Conservation (phyloP, 2,329 filamentous ascomycete genomes). For the Aureobasidium lini region DNA sequence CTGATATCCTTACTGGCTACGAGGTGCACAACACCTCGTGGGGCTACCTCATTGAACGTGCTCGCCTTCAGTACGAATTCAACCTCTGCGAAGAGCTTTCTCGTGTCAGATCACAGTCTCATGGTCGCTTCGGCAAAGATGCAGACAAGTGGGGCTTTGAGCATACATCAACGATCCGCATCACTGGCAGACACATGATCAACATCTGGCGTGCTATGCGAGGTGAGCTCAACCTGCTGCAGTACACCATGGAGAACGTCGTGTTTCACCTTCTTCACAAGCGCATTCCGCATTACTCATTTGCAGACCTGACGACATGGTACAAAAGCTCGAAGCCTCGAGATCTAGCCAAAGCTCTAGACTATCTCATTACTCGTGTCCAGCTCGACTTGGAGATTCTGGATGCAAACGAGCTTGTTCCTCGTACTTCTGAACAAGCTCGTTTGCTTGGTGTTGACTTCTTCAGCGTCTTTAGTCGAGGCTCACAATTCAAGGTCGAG, state of each 20-base stretch:
- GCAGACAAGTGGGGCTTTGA: constrained; percentile 90
- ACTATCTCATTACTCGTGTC: constrained; percentile 69
- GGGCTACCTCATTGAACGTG: constrained; percentile 92
- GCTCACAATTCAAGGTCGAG: constrained; percentile 97
- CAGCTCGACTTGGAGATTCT: constrained; percentile 84
- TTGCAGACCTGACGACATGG: constrained; percentile 73
- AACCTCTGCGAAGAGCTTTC: constrained; percentile 88
- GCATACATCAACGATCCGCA: constrained; percentile 79
- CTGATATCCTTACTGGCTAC: constrained; percentile 88
- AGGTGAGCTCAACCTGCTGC: constrained; percentile 79
- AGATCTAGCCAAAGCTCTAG: constrained; percentile 66
- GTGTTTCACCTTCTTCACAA: constrained; percentile 83
- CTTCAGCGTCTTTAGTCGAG: constrained; percentile 88
- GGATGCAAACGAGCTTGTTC: constrained; percentile 79
- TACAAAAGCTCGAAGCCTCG: constrained; percentile 61
- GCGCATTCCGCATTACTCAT: constrained; percentile 80
- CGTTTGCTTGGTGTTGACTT: constrained; percentile 91
- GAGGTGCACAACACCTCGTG: constrained; percentile 91
- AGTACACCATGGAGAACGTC: constrained; percentile 96
- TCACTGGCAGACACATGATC: constrained; percentile 94
- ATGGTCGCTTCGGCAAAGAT: constrained; percentile 78
- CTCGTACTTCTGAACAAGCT: constrained; percentile 89
- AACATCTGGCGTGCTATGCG: constrained; percentile 97
- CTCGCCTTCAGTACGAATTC: constrained; percentile 77
- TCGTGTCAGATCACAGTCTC: constrained; percentile 74